Percentiles rank a stretch among this genome's conserved stretches.
phyloP scores from a whole-genome alignment of 2,329 filamentous ascomycete species.

The Thyridium curvatum region DNA sequence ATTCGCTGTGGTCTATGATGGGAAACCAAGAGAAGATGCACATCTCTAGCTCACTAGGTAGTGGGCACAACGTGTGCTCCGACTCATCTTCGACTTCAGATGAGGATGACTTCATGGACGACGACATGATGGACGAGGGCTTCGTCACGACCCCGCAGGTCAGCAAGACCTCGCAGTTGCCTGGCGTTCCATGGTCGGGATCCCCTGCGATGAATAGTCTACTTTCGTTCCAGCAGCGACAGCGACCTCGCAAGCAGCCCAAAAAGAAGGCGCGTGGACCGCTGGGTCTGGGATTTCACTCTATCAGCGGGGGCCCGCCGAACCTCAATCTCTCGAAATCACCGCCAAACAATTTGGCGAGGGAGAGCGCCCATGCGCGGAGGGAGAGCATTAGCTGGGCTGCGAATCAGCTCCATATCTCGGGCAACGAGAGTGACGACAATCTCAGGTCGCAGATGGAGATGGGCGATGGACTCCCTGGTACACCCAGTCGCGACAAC shows the following conservation, averaged over 20 bases:
- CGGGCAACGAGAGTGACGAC: conserved; percentile 74
- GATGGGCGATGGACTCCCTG: conserved; percentile 33
- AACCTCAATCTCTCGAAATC: conserved; percentile 54
- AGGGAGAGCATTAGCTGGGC: conserved; percentile 88
- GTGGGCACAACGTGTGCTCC: conserved; percentile 64
- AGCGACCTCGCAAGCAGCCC: conserved; percentile 65
- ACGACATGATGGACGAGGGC: conserved; percentile 70
- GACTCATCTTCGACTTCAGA: conserved; percentile 70
- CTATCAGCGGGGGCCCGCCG: conserved; percentile 10
- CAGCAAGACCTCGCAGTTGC: conserved; percentile 39
- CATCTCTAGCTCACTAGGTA: conserved; percentile 76
- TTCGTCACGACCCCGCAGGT: conserved; percentile 81
- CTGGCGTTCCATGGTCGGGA: conserved; percentile 41
- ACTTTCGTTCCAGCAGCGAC: conserved; percentile 74
- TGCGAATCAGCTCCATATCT: conserved; percentile 80
- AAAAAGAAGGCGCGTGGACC: conserved; percentile 42
- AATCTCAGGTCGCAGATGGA: conserved; percentile 42
- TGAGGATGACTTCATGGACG: conserved; percentile 65
- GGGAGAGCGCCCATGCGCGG: conserved; percentile 46
- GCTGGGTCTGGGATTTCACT: conserved; percentile 44
- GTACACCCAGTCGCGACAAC: conserved; percentile 41
- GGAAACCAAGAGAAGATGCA: conserved; percentile 62
- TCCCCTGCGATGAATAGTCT: conserved; percentile 71
- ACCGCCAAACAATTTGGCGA: conserved; percentile 48
- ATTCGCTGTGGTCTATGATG: conserved; percentile 66